Evolutionary conservation across 139 green algal genomes (phyloP), one percentile per base, ranked within the genome.

Genomic region (Chlamydomonas incerta): DNA sequence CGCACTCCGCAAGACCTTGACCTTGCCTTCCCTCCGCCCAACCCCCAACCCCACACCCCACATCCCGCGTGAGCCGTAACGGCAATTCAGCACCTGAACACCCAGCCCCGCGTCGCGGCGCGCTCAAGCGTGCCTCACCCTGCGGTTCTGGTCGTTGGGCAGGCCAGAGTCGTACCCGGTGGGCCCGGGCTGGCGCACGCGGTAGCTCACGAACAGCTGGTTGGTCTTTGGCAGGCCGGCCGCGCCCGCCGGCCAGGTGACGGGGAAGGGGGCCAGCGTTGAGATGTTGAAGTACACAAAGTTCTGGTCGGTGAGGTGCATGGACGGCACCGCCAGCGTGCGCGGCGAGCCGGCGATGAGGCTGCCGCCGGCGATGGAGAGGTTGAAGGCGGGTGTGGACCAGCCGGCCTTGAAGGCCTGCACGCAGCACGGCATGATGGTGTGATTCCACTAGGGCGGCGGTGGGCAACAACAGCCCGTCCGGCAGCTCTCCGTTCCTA

Each of bases 321-420:
- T 63, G 47, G 72, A 37, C 5, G 72, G 72, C 28, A 79, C 3
- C n/a, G 9, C 18, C 18, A 47, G 2, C 14, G 28, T 11, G 26
- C 5, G 4, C 18, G 67, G 33, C 14, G 11, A 0, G 67, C 67
- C 33, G 8, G 67, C 14, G 8, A 17, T 13, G 18, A 50, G 20
- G 33, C 67, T 47, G 34, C 67, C 18, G 33, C 67, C 18, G 14
- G 11, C 24, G 10, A 74, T 23, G 9, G 69, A 55, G 35, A 50
- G 21, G 37, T 74, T 74, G 37, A 17, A 57, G 23, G 24, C 35
- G 10, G 69, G 69, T 23, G 10, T 41, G 10, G 29, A 10, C 72
- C 72, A 79, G 72, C 72, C 72, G 9, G 72, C 72, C 72, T 79
- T 79, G 47, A 41, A 79, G 3, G 46, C 47, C 72, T 79, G 72